Base-by-base conservation (phyloP, 1,284 basidiomycete species). In the Pulchroboletus neoregius region DNA sequence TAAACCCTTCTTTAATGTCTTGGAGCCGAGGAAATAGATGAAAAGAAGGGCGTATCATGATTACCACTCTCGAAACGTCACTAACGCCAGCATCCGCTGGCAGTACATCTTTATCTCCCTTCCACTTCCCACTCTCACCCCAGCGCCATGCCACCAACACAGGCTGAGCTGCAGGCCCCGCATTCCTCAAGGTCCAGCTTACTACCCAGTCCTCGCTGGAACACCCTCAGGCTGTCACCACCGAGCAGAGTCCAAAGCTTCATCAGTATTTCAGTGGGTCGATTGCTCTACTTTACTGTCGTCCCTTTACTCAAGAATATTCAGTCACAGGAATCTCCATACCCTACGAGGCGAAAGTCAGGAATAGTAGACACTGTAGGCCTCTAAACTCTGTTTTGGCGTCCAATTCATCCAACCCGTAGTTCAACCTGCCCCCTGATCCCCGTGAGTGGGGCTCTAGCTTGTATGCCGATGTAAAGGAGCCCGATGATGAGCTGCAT, bases 401-500 rank as follows among this genome's bases (percentile, higher is more conserved):
- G 0, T 40, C 8, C 20, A 7, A 15, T 46, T 57, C 39, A 58
- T 43, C 37, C 28, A 10, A 34, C 3, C 4, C 24, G 7, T 36
- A 81, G 78, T 79, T 73, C 53, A 70, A 75, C 23, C 65, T 82
- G 12, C 65, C 75, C 3, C 68, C 73, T 20, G 79, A 81, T 54
- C 78, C 78, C 30, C 69, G 71, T 20, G 61, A 68, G 22, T 81
- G 80, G 79, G 76, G 77, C 16, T 70, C 73, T 18, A 70, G 70
- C 51, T 53, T 79, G 27, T 73, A 70, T 16, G 69, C 73, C 2
- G 71, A 76, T 56, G 55, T 70, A 32, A 65, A 72, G 30, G 78
- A 80, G 49, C 55, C 74, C 10, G 78, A 81, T 53, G 79, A 80
- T 52, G 72, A 72, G 31, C 66, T 82, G 11, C 81, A 83, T 55